Percentiles rank a stretch among this genome's conserved stretches.
phyloP scores from a whole-genome alignment of 1,139 yeast genomes.

The Spathaspora sp. region DNA sequence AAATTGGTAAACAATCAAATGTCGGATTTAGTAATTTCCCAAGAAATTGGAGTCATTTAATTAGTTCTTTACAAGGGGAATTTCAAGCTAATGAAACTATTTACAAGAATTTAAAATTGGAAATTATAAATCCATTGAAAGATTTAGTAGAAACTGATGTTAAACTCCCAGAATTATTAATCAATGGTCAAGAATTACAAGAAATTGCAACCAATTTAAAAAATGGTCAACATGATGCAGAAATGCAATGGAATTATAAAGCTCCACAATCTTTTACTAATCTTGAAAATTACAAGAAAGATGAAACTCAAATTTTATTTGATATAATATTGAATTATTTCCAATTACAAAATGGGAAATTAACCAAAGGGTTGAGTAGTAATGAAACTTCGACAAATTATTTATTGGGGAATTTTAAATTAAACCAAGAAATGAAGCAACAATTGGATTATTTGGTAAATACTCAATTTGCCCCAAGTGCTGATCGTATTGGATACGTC shows the following conservation, averaged over 20 bases:
- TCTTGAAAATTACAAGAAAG: slow-evolving; percentile 71
- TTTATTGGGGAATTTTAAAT: slow-evolving; percentile 48
- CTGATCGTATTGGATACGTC: slow-evolving; percentile 8
- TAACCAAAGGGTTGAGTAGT: slow-evolving; percentile 44
- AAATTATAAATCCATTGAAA: slow-evolving; percentile 55
- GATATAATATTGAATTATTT: slow-evolving; percentile 69
- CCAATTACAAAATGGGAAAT: slow-evolving; percentile 55
- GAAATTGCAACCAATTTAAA: slow-evolving; percentile 30
- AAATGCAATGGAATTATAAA: slow-evolving; percentile 66
- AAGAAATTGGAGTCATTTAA: slow-evolving; percentile 56
- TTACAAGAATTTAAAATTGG: slow-evolving; percentile 52
- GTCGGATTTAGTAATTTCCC: slow-evolving; percentile 56
- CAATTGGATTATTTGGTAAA: slow-evolving; percentile 37
- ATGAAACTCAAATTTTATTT: slow-evolving; percentile 65
- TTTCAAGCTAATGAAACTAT: slow-evolving; percentile 51
- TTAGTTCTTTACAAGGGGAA: slow-evolving; percentile 54
- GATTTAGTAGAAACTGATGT: slow-evolving; percentile 54
- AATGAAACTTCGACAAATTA: slow-evolving; percentile 69
- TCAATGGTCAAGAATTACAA: slow-evolving; percentile 42
- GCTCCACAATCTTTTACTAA: slow-evolving; percentile 78
- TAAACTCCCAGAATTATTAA: slow-evolving; percentile 42
- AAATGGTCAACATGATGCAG: slow-evolving; percentile 27
- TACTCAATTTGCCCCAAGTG: slow-evolving; percentile 23
- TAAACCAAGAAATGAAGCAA: slow-evolving; percentile 38
- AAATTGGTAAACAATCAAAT: slow-evolving; percentile 17